Conservation (phyloP, 2,329 filamentous ascomycete genomes). For the Pseudogymnoascus sp. region DNA sequence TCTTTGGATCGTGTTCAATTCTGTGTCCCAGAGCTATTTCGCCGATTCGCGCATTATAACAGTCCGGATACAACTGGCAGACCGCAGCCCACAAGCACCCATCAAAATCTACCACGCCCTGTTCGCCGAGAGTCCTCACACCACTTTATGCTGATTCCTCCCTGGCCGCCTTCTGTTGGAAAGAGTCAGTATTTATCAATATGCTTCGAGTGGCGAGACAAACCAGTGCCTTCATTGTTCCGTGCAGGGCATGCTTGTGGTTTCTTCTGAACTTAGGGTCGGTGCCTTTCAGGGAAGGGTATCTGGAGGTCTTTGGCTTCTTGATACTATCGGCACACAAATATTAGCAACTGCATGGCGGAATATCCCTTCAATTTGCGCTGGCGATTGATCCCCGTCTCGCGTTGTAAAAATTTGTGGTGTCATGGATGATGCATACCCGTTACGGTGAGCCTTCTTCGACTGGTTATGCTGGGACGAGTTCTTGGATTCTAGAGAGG, state of each 20-base stretch:
- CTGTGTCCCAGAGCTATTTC: constrained; percentile 5
- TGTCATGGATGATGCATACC: constrained; percentile 52
- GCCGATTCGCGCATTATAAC: constrained; percentile 6
- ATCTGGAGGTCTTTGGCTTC: constrained; percentile 99
- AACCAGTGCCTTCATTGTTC: constrained; percentile 97
- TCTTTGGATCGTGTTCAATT: constrained; percentile 9
- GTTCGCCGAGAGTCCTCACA: background rate
- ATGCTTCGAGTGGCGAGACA: constrained; percentile 31
- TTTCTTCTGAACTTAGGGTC: constrained; percentile 99
- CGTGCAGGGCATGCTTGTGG: constrained; percentile 99
- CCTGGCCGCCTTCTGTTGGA: constrained; percentile 3
- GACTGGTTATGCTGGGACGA: constrained; percentile 98
- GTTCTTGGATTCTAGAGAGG: constrained; percentile 88
- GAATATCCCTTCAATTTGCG: background rate
- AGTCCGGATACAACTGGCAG: constrained; percentile 7
- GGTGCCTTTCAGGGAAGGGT: constrained; percentile 96
- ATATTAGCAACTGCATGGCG: background rate
- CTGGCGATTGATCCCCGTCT: background rate
- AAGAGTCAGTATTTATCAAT: background rate
- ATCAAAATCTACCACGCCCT: constrained; percentile 8
- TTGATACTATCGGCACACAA: constrained; percentile 69
- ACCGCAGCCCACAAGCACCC: background rate
- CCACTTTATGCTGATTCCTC: background rate
- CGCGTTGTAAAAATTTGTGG: background rate
- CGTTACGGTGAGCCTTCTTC: constrained; percentile 98